A percentile compares a stretch with the other conserved stretches of the same genome.
Evolutionary conservation across 257 asterid genomes (phyloP).

Genomic region (Solanum chaucha): DNA sequence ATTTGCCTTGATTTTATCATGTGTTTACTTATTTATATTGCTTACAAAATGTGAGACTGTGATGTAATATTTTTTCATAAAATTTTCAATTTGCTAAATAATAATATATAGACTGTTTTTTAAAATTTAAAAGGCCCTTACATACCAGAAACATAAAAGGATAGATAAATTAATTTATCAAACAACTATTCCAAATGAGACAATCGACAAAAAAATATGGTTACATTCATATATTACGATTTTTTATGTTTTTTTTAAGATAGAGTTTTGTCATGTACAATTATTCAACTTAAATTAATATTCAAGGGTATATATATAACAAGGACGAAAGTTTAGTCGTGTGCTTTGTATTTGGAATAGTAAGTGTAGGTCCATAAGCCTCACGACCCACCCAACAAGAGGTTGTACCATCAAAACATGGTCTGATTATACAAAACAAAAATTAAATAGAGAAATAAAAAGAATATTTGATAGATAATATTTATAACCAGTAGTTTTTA

Average conservation of each 20-base stretch:
- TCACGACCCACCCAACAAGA: slow-evolving; percentile 30
- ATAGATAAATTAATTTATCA: neutral
- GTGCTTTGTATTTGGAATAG: neutral
- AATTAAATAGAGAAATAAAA: neutral
- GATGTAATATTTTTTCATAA: neutral
- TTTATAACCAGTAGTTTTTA: neutral
- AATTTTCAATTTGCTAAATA: neutral
- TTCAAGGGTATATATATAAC: neutral
- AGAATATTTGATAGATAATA: neutral
- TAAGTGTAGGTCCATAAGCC: neutral
- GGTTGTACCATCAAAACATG: slow-evolving; percentile 39
- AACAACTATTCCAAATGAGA: neutral
- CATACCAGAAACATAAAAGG: neutral
- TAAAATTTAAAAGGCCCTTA: too few relatives aligned
- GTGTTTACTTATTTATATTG: too few relatives aligned
- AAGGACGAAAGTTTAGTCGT: neutral
- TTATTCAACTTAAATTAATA: neutral
- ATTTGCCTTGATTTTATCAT: too few relatives aligned
- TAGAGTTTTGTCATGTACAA: neutral
- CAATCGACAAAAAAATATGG: neutral
- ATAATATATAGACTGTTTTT: neutral
- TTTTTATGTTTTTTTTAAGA: neutral
- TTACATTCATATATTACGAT: neutral
- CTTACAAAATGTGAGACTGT: neutral
- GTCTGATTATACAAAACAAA: slow-evolving; percentile 10